Base-by-base conservation (phyloP, 1,284 basidiomycete genomes). In the Agaricales sp. region DNA sequence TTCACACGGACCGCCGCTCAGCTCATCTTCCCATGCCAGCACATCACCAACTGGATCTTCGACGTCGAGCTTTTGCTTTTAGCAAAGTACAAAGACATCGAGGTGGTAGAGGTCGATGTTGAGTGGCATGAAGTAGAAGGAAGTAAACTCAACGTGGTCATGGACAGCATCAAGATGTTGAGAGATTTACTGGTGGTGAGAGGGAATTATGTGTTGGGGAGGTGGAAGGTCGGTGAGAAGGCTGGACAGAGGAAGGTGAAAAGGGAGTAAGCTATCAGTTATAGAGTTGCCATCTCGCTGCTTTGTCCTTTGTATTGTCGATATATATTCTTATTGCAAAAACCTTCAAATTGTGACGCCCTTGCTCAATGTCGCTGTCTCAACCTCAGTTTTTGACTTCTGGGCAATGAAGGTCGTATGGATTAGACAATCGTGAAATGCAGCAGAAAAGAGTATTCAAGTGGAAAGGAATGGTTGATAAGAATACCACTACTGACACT, bases 51-150 rank as follows among this genome's bases (percentile, higher is more conserved):
- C 0, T 96, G 92, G 92, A 93, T 95, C 60, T 96, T 96, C 59
- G 92, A 96, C 63, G 93, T 95, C 49, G 93, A 96, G 62, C 75
- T 96, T 2, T 71, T 96, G n/a, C 71, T 95, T n/a, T 74, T 94
- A 16, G 90, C 92, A 4, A 83, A 89, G 58, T 75, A 82, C 58
- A 67, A 84, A 26, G 59, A 68, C 39, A 80, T 91, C 58, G 86
- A 90, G 2, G 83, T 93, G 2, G 75, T 68, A 2, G 93, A 97
- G 62, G 88, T 95, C 2, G 78, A 90, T 0, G 85, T 96, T 18
- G 78, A 85, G 55, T 97, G 93, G 93, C 82, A 90, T 52, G 93
- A 96, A 63, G 87, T 96, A 0, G 76, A 81, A 0, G 93, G 93
- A 30, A 92, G 88, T 69, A 96, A 97, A 67, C 75, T 97, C 54